Conservation (phyloP, 2,329 filamentous ascomycete species). For the Colletotrichum karsti region DNA sequence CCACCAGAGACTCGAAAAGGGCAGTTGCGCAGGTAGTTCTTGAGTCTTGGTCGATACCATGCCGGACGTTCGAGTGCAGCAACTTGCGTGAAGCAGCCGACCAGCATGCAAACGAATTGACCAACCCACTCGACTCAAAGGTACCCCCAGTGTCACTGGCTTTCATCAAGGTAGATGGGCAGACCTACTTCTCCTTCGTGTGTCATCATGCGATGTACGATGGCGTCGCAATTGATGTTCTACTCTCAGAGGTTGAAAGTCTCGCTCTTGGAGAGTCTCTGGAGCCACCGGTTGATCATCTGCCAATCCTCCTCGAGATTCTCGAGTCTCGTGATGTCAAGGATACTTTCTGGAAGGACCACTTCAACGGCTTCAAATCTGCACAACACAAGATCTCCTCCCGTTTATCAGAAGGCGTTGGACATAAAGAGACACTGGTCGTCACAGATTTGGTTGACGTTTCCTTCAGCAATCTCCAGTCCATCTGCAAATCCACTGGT, state of each 20-base stretch:
- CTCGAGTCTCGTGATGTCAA: conserved; percentile 54
- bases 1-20: conserved; percentile 66
- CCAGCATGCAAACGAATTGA: conserved; percentile 48
- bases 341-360: conserved; percentile 72
- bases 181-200: conserved; percentile 53
- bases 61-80: conserved; percentile 45
- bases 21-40: conserved; percentile 80
- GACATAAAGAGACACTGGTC: not conserved
- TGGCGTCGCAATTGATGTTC: conserved; percentile 75
- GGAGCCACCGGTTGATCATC: conserved; percentile 61
- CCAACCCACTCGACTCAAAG: conserved; percentile 51
- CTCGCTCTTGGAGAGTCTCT: conserved; percentile 59
- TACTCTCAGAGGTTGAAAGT: conserved; percentile 76
- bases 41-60: conserved; percentile 48
- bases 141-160: conserved; percentile 56
- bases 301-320: conserved; percentile 70
- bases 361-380: conserved; percentile 60
- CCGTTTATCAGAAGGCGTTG: not conserved
- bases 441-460: conserved; percentile 21
- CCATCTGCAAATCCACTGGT: conserved; percentile 58
- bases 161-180: conserved; percentile 42
- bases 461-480: conserved; percentile 55
- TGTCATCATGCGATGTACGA: conserved; percentile 90
- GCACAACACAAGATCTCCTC: conserved; percentile 17
- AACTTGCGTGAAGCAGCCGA: conserved; percentile 46